phyloP scores from a whole-genome alignment of 495 filamentous ascomycete species.

The Trichocladium uniseriatum region DNA sequence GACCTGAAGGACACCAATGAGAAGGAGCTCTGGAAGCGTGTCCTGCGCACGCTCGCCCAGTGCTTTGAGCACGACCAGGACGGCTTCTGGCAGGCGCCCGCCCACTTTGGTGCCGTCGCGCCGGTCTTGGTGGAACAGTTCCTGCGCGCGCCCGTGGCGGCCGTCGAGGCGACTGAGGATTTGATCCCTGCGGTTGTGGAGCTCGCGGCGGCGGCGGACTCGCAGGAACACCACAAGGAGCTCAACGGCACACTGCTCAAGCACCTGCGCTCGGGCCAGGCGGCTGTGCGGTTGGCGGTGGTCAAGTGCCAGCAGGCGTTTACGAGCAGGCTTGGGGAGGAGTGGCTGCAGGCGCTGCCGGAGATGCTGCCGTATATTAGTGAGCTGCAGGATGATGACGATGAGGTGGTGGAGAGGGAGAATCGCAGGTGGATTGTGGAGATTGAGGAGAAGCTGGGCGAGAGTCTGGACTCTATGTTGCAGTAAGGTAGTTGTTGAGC shows the following conservation, averaged over 20 bases:
- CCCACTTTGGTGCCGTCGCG: constrained; percentile 66
- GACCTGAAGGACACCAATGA: constrained; percentile 43
- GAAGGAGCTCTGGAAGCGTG: constrained; percentile 48
- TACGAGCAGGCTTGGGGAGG: constrained; percentile 71
- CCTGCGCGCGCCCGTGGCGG: constrained; percentile 33
- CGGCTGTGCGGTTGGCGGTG: constrained; percentile 61
- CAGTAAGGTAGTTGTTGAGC: constrained; percentile 39
- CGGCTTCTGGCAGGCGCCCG: constrained; percentile 85
- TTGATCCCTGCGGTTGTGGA: constrained; percentile 56
- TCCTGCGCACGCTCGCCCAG: constrained; percentile 58
- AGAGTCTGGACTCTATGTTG: constrained; percentile 83
- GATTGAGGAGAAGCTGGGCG: constrained; percentile 80
- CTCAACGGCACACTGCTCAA: constrained; percentile 68
- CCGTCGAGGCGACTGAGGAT: constrained; percentile 28
- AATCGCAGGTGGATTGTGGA: constrained; percentile 74
- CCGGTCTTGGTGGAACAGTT: constrained; percentile 62
- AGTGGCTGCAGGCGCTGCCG: constrained; percentile 80
- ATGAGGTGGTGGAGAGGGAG: constrained; percentile 83
- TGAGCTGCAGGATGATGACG: constrained; percentile 91
- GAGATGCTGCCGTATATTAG: constrained; percentile 94
- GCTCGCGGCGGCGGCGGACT: constrained; percentile 68
- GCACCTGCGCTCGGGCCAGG: constrained; percentile 59
- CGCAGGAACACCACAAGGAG: constrained; percentile 79
- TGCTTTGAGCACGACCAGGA: constrained; percentile 70
- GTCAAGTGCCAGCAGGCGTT: constrained; percentile 70